Percentiles rank a stretch among this genome's conserved stretches.
These are phyloP conservation scores for Nannochloris sp. DNA, from an alignment of 139 green algal species.

Conservation along the genomic window DNA sequence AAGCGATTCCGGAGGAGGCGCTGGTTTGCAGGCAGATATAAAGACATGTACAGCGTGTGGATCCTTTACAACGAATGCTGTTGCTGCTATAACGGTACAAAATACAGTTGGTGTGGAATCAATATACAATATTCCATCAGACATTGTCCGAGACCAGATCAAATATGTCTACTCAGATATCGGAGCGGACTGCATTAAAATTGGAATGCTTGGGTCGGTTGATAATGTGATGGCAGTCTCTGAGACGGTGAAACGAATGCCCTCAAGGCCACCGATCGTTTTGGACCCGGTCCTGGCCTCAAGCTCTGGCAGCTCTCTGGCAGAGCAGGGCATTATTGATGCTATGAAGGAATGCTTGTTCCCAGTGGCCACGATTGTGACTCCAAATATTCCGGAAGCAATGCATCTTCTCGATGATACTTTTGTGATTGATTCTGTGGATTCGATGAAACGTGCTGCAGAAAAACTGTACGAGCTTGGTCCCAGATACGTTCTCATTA, in stretches of 20 bases:
- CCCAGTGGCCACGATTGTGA: constrained; percentile 74
- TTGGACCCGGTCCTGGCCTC: constrained; percentile 91
- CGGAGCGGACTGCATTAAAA: constrained; percentile 77
- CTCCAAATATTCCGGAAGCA: constrained; percentile 90
- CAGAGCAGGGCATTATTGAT: constrained; percentile 37
- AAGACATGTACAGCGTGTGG: constrained; percentile 63
- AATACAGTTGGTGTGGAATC: constrained; percentile 81
- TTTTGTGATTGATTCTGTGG: constrained; percentile 30
- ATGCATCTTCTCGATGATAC: constrained; percentile 60
- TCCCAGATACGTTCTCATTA: constrained; percentile 68
- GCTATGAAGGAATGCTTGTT: constrained; percentile 56
- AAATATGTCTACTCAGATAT: constrained; percentile 77
- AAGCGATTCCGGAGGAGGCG: constrained; percentile 86
- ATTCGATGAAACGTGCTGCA: constrained; percentile 58
- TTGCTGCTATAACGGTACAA: constrained; percentile 90
- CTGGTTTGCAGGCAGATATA: constrained; percentile 82
- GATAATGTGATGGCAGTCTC: constrained; percentile 51
- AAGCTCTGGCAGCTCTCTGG: constrained; percentile 73
- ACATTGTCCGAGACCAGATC: constrained; percentile 72
- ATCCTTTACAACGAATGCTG: constrained; percentile 59
- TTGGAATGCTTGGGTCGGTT: constrained; percentile 79
- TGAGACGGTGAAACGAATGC: constrained; percentile 21
- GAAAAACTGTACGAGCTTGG: constrained; percentile 46
- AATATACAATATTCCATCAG: constrained; percentile 49
- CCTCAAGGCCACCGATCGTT: constrained; percentile 47